Base-by-base conservation (phyloP, 2,329 filamentous ascomycete species). In the Aspergillus clavatus region DNA sequence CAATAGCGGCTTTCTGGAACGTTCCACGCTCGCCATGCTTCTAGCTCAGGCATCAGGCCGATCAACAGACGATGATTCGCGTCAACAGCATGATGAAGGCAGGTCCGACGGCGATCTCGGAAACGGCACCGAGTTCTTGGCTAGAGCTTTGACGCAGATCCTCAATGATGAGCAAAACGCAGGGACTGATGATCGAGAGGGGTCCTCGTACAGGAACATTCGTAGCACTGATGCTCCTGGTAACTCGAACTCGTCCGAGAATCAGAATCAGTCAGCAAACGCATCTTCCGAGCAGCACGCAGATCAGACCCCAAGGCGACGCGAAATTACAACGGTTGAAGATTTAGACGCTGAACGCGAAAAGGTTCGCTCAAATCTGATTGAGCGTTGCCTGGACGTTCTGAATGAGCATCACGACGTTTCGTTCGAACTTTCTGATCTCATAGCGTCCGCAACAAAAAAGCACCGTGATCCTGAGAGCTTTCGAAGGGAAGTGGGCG, bases 351-450 rank as follows among this genome's bases (percentile, higher is more conserved):
- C 80, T 26, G 80, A 87, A 63, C 83, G 93, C 37, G 75, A 78
- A 4, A 78, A 76, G n/a, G 74, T 97, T 31, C 81, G 88, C 29
- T 76, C 81, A 16, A 84, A 87, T 45, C 70, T 97, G 43, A 90
- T 97, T 47, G 90, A 96, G 57, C 86, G 89, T 46, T 95, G 87
- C 53, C 74, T 98, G 18, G 90, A 96, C 58, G 83, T 97, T 26
- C 83, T 98, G 42, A 86, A 91, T 63, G 84, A 85, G 28, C 90
- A 97, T 56, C 84, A 90, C 11, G 83, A 87, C 55, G 83, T 91
- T 8, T 94, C 93, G 0, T 93, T 96, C 57, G 91, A 97, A 60
- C 76, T 98, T 38, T 82, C 89, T 0, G 90, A 96, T 58, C 75
- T 98, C 16, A 90, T 98, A 43, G 80, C 80, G 28, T 83, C 84